Base-by-base conservation (phyloP, 331 rosid species). In the Acacia pycnantha region DNA sequence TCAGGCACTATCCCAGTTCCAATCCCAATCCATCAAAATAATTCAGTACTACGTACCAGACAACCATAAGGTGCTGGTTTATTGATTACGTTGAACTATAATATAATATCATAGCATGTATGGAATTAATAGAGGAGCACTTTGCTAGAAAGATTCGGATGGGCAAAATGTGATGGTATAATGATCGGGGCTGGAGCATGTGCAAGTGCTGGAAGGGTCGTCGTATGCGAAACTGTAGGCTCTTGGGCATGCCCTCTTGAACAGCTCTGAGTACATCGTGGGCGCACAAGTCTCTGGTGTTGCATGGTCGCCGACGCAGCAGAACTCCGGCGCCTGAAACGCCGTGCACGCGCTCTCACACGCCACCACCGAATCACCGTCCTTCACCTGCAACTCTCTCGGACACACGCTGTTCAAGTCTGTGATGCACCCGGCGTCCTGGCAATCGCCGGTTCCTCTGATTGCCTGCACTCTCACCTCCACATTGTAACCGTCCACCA, bases 401-500 rank as follows among this genome's bases (percentile, higher is more conserved):
- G 92, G 96, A 83, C 92, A 91, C 80, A 37, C 59, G 4, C 68
- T 69, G 71, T 88, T 91, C 68, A 91, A 56, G 84, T 91, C 93
- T 5, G 82, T 6, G 8, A 88, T 79, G 70, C 96, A 90, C 8
- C 96, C 93, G 0, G 96, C 92, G 82, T 88, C 81, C 88, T 88
- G 93, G 72, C 93, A 91, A 71, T 88, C 91, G 2, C 93, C 96
- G 35, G 70, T 81, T 26, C 96, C 93, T 4, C 89, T 82, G 68
- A 50, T 80, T 0, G 96, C 89, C 77, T 40, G 43, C 40, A 91
- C 86, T 0, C 96, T 88, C 82, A 91, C 78, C 1, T 88, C 93
- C 27, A 89, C 93, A 29, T 91, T 91, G 88, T 89, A 91, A 37
- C 96, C 96, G 81, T 91, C 96, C 54, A 89, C 96, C 8, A 89